Percentiles rank a stretch among this genome's conserved stretches.
These are phyloP conservation scores for Apophysomyces trapeziformis DNA, from an alignment of 371 early-diverging fungal genomes.

Conservation along the genomic window DNA sequence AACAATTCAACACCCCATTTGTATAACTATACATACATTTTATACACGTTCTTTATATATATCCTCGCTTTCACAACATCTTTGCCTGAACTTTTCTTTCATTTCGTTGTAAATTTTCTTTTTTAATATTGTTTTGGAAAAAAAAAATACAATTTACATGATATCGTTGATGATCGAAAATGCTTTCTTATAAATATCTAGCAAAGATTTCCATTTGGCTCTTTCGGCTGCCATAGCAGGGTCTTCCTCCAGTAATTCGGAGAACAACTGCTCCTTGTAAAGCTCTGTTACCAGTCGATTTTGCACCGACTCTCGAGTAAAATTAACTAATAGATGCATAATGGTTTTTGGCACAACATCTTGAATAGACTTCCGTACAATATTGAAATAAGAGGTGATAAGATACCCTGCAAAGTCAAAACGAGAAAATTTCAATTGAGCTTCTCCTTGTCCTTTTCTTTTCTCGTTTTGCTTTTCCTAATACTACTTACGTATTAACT, in stretches of 20 bases:
- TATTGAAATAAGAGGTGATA: slow-evolving; percentile 84
- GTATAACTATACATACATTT: not conserved
- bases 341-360: slow-evolving; percentile 94
- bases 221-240: slow-evolving; percentile 75
- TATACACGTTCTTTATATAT: slow-evolving; percentile 7
- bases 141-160: slow-evolving; percentile 44
- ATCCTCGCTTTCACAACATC: not conserved
- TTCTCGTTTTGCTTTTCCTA: not conserved
- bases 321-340: slow-evolving; percentile 85
- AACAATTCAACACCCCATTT: too few species aligned
- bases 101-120: slow-evolving; percentile 13
- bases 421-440: too few species aligned
- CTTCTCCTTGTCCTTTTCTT: not conserved
- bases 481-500: slow-evolving; percentile 73
- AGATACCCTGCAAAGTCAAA: slow-evolving; percentile 54
- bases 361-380: slow-evolving; percentile 83
- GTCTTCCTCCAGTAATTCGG: slow-evolving; percentile 81
- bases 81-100: not conserved
- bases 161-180: slow-evolving; percentile 78
- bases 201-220: slow-evolving; percentile 74
- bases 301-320: slow-evolving; percentile 78
- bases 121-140: not conserved
- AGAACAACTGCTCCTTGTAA: slow-evolving; percentile 79
- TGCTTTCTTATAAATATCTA: slow-evolving; percentile 80
- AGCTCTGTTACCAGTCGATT: slow-evolving; percentile 82